These are phyloP conservation scores for Baudoinia panamericana DNA, from an alignment of 495 filamentous ascomycete genomes.

Conservation along the genomic window DNA sequence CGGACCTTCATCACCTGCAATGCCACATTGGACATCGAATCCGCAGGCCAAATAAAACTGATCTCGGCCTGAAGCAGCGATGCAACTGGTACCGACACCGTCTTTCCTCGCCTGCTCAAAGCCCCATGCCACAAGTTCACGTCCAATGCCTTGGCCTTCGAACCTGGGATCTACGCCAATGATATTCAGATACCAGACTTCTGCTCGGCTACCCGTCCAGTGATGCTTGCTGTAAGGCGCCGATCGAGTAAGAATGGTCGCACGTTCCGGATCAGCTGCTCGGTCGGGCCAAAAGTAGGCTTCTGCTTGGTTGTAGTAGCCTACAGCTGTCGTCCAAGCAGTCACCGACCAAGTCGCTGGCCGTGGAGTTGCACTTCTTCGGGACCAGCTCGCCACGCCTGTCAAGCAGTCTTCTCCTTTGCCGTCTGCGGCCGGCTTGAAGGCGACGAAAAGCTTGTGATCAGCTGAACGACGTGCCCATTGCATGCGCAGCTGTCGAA, in stretches of 20 bases:
- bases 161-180: conserved; percentile 10
- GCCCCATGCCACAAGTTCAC: conserved; percentile 12
- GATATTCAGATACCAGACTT: conserved; percentile 7
- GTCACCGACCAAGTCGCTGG: too few relatives aligned
- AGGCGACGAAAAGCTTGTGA: neutral
- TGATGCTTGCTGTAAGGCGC: conserved; percentile 5
- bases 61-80: conserved; percentile 11
- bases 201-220: conserved; percentile 6
- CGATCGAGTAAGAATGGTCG: neutral
- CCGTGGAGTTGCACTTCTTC: neutral
- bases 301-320: neutral
- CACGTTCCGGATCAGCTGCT: neutral
- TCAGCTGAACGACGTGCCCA: neutral
- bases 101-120: conserved; percentile 10
- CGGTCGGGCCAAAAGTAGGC: neutral
- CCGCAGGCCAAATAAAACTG: conserved; percentile 13
- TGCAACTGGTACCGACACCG: conserved; percentile 3
- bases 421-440: neutral
- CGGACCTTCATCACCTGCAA: neutral
- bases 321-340: too few relatives aligned
- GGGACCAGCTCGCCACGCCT: neutral
- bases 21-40: conserved; percentile 4
- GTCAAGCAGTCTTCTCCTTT: neutral
- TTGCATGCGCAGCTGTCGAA: neutral
- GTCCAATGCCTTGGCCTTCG: conserved; percentile 11